Conservation (phyloP, 192 early-diverging fungal species). For the Bifiguratus adelaidae region DNA sequence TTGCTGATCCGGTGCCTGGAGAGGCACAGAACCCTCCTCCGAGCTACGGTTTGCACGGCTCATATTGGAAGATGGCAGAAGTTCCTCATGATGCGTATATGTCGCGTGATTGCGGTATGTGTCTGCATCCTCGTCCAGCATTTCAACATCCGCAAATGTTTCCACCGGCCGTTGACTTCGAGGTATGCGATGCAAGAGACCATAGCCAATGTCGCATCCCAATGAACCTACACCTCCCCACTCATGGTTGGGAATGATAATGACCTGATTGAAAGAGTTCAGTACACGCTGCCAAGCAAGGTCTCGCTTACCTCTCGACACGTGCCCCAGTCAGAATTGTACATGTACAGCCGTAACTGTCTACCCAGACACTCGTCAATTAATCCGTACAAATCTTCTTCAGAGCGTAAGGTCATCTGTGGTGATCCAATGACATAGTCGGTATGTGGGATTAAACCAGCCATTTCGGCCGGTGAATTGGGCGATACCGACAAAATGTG, state of each 20-base stretch:
- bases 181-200: conserved; percentile 27
- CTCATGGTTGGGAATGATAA: conserved; percentile 51
- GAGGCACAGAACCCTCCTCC: no score
- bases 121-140: no score
- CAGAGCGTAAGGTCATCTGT: conserved; percentile 37
- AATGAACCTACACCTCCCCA: conserved; percentile 62
- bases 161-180: conserved; percentile 8
- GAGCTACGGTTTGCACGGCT: no score
- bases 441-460: conserved; percentile 42
- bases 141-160: no score
- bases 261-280: conserved; percentile 28
- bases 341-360: conserved; percentile 53
- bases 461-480: conserved; percentile 59
- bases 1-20: no score
- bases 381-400: conserved; percentile 56
- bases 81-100: no score
- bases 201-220: conserved; percentile 67
- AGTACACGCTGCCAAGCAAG: not conserved
- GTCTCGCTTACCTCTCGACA: conserved; percentile 37
- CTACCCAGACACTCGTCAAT: conserved; percentile 45
- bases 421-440: conserved; percentile 73
- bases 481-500: conserved; percentile 52
- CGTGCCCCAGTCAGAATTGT: conserved; percentile 51
- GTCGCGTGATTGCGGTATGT: no score
- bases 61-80: no score